These are phyloP conservation scores for Geum urbanum DNA, from an alignment of 306 rosid species.

Conservation along the genomic window DNA sequence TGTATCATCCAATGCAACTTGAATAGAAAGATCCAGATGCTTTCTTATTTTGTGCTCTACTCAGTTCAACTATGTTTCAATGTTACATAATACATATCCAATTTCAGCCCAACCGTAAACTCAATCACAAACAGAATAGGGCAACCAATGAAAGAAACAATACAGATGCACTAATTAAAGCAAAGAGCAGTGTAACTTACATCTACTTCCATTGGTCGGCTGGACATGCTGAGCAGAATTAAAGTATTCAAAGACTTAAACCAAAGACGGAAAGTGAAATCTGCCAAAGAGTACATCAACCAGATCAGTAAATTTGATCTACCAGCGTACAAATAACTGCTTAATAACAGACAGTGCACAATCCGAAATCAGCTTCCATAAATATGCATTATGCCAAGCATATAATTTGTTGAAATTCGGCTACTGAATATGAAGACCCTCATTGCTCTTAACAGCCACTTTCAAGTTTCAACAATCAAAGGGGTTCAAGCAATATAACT, in stretches of 20 bases:
- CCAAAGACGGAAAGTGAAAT: neutral
- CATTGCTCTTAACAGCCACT: neutral
- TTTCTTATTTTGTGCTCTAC: too few species aligned
- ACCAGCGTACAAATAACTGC: neutral
- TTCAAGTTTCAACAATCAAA: too few species aligned
- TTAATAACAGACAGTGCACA: neutral
- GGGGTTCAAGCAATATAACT: too few species aligned
- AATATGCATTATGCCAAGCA: too few species aligned
- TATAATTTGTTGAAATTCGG: too few species aligned
- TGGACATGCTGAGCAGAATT: neutral
- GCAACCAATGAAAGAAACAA: neutral
- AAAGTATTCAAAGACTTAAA: neutral
- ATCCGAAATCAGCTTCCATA: neutral
- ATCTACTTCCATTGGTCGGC: constrained; percentile 84
- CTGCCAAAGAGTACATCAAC: neutral
- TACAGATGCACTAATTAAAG: neutral
- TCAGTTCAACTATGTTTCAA: neutral
- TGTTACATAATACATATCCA: neutral
- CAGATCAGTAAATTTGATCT: neutral
- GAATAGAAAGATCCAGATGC: too few species aligned
- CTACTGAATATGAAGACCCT: neutral
- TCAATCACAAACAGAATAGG: neutral
- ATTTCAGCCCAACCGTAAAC: neutral
- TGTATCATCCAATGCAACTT: too few species aligned
- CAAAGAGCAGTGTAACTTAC: constrained; percentile 43